Base-by-base conservation (phyloP, 2,329 filamentous ascomycete genomes). In the Verticillium isaacii region DNA sequence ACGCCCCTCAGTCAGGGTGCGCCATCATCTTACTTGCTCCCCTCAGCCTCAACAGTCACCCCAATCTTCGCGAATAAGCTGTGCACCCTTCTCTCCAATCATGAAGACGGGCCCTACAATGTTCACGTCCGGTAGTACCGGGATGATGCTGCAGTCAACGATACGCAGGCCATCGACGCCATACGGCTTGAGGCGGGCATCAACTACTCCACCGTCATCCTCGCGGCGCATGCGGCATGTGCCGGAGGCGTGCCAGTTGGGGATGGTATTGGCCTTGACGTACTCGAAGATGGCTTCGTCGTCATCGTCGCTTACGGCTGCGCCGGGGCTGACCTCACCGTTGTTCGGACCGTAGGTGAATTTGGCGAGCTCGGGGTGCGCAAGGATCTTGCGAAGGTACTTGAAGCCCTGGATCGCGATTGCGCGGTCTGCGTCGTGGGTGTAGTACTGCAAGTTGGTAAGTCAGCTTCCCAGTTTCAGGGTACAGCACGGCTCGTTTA, bases 161-260 rank as follows among this genome's bases (percentile, higher is more conserved):
- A 82, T 70, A 12, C 80, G 73, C 45, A 83, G 68, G 50, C 78
- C 80, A 65, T 87, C 84, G 0, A 85, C 84, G 3, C 87, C 76
- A 68, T 86, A 83, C 2, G 86, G 66, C 64, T 77, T 81, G 45
- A 77, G 72, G 69, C 74, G 73, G 12, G 71, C 62, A 32, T 66
- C 64, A 9, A 64, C 59, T 14, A 67, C 67, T 5, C 65, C 68
- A 3, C 60, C 60, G 14, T 62, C 61, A 3, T 60, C 52, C 29
- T 70, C 67, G 2, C 79, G 79, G 60, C 80, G 71, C 82, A 84
- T 84, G 32, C 79, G 76, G 55, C 77, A 77, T n/a, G 79, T 84
- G 14, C 83, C 80, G 2, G 75, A 71, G 0, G 80, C 76, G 68
- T 85, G 82, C 69, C n/a, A 73, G 56, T 59, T 73, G 63, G 61